Conservation (phyloP, 176 grass and related monocot genomes). For the Hsuehochloa calcarea region DNA sequence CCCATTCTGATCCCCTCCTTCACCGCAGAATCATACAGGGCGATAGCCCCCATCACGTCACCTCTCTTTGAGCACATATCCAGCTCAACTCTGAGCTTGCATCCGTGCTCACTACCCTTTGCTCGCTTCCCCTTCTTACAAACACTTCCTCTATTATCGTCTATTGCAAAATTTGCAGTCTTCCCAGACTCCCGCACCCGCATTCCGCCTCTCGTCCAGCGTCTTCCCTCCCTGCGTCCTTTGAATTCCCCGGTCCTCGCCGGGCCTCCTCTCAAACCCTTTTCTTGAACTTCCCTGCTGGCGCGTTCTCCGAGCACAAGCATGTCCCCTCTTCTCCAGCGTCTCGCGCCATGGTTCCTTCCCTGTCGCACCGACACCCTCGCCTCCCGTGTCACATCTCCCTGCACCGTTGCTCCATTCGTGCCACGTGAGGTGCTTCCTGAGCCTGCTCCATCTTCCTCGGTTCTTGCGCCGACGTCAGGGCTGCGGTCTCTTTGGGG, state of each 20-base stretch:
- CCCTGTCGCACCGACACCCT: not conserved
- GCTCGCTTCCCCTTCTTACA: slow-evolving; percentile 12
- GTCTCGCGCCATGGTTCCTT: not conserved
- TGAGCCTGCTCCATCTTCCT: not conserved
- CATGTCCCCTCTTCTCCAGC: slow-evolving; percentile 29
- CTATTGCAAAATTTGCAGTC: not conserved
- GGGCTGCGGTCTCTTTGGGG: not conserved
- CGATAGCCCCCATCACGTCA: slow-evolving; percentile 55
- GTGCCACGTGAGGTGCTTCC: not conserved
- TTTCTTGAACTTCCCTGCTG: not conserved
- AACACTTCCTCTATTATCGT: not conserved
- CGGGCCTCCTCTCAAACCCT: not conserved
- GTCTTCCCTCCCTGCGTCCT: not conserved
- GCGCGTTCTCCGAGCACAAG: not conserved
- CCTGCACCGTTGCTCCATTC: not conserved
- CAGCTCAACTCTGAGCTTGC: slow-evolving; percentile 44
- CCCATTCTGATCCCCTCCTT: slow-evolving; percentile 40
- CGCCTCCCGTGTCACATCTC: not conserved
- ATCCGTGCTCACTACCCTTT: slow-evolving; percentile 25
- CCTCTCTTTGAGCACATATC: slow-evolving; percentile 72
- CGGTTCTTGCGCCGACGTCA: not conserved
- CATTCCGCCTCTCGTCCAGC: slow-evolving; percentile 7
- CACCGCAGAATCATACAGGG: slow-evolving; percentile 48
- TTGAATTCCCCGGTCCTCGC: not conserved
- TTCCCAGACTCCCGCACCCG: slow-evolving; percentile 3